Conservation (phyloP, 2,329 filamentous ascomycete species). For the Westerdykella ornata region DNA sequence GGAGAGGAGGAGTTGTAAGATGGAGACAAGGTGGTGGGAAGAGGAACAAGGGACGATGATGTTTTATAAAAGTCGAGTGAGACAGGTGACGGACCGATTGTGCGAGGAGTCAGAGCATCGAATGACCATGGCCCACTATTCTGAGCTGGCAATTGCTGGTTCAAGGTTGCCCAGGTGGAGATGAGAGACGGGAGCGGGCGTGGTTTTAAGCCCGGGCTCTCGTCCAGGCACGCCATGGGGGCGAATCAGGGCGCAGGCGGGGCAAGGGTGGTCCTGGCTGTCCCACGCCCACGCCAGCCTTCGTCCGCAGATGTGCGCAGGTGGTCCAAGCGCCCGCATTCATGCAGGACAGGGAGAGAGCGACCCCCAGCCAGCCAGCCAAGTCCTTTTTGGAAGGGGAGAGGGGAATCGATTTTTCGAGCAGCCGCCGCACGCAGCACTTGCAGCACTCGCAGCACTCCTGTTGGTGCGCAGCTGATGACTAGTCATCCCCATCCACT, state of each 20-base stretch:
- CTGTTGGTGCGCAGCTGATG: not conserved
- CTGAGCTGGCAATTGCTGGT: conserved; percentile 17
- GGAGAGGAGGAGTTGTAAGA: conserved; percentile 5
- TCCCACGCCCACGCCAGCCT: conserved; percentile 13
- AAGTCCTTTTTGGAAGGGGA: conserved; percentile 1
- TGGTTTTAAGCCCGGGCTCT: conserved; percentile 21
- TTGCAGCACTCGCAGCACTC: not conserved
- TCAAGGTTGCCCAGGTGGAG: conserved; percentile 20
- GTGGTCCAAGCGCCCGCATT: not conserved
- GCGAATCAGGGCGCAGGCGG: not conserved
- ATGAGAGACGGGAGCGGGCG: conserved; percentile 24
- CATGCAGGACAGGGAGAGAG: no score
- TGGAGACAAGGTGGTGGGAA: conserved; percentile 11
- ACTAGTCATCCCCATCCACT: no score
- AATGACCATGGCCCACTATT: not conserved
- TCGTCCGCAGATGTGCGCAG: not conserved
- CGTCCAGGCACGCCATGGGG: conserved; percentile 14
- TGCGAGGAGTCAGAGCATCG: not conserved
- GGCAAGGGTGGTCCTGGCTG: conserved; percentile 7
- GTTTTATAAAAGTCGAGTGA: conserved; percentile 1
- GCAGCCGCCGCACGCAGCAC: not conserved
- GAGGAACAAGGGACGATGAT: no score
- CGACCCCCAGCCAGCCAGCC: not conserved
- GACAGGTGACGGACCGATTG: conserved; percentile 1
- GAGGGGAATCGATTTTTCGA: not conserved